A percentile compares a stretch with the other conserved stretches of the same genome.
phyloP scores from a whole-genome alignment of 2,329 filamentous ascomycete genomes.

The Monosporascus cannonballus region DNA sequence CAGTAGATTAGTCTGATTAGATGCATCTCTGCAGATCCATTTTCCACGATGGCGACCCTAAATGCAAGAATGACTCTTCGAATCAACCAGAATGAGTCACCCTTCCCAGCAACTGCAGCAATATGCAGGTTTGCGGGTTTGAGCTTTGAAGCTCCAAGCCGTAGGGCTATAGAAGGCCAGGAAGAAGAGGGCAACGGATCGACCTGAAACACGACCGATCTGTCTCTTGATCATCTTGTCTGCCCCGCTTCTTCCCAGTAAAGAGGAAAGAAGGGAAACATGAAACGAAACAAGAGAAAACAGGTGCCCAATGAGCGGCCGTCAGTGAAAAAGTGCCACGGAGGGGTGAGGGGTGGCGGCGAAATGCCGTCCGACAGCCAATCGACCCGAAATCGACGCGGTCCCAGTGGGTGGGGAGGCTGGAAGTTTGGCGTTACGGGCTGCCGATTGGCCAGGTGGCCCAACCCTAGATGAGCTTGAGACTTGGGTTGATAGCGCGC shows the following conservation, averaged over 20 bases:
- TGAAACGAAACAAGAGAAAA: background rate
- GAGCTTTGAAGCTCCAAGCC: background rate
- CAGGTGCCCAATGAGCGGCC: background rate
- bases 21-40: no score
- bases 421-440: background rate
- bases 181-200: background rate
- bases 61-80: background rate
- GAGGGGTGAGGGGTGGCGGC: background rate
- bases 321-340: background rate
- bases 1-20: no score
- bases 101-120: background rate
- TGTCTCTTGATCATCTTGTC: background rate
- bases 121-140: background rate
- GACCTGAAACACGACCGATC: background rate
- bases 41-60: background rate
- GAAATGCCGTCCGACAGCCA: conserved; percentile 1
- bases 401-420: conserved; percentile 3
- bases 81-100: background rate
- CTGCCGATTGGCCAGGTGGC: conserved; percentile 5
- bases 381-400: conserved; percentile 10
- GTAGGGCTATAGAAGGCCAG: background rate
- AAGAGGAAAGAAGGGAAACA: background rate
- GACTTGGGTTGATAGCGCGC: background rate
- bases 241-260: no score
- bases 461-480: background rate